Percentiles rank a stretch among this genome's conserved stretches.
Conservation (phyloP, 1,284 basidiomycete genomes). For the Schizophyllum commune region DNA sequence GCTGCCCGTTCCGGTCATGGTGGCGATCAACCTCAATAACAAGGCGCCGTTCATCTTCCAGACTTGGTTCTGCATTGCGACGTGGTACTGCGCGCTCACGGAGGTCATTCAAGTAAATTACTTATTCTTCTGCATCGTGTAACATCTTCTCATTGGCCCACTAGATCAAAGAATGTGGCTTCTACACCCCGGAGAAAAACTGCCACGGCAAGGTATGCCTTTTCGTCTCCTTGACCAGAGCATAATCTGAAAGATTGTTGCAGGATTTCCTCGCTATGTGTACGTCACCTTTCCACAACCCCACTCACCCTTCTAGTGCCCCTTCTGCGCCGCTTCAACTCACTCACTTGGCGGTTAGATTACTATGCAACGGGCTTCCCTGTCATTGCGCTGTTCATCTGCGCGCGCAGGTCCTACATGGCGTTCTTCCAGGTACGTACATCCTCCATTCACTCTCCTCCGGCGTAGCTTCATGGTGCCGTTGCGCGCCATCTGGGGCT, state of each 20-base stretch:
- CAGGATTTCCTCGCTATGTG: constrained; percentile 20
- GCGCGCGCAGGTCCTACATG: constrained; percentile 15
- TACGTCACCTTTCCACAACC: constrained; percentile 4
- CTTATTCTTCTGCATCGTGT: neutral
- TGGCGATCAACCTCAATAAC: constrained; percentile 27
- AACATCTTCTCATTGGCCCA: neutral
- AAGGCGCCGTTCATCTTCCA: constrained; percentile 24
- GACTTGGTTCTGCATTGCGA: constrained; percentile 19
- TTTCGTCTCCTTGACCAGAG: neutral
- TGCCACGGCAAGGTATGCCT: constrained; percentile 12
- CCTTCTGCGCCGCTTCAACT: too few relatives aligned
- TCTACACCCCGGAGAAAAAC: constrained; percentile 10
- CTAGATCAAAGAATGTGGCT: constrained; percentile 12
- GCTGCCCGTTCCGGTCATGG: constrained; percentile 28
- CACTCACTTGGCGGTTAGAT: constrained; percentile 3
- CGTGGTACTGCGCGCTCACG: constrained; percentile 23
- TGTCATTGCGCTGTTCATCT: constrained; percentile 19
- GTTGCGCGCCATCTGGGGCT: too few relatives aligned
- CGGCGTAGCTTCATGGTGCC: too few relatives aligned
- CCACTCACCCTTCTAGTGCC: too few relatives aligned
- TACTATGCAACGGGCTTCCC: constrained; percentile 18
- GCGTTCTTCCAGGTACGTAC: neutral
- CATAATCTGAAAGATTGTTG: neutral
- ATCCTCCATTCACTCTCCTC: neutral
- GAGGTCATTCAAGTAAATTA: constrained; percentile 17